Conservation (phyloP, 768 basidiomycete genomes). For the Rhodotorula kratochvilovae region DNA sequence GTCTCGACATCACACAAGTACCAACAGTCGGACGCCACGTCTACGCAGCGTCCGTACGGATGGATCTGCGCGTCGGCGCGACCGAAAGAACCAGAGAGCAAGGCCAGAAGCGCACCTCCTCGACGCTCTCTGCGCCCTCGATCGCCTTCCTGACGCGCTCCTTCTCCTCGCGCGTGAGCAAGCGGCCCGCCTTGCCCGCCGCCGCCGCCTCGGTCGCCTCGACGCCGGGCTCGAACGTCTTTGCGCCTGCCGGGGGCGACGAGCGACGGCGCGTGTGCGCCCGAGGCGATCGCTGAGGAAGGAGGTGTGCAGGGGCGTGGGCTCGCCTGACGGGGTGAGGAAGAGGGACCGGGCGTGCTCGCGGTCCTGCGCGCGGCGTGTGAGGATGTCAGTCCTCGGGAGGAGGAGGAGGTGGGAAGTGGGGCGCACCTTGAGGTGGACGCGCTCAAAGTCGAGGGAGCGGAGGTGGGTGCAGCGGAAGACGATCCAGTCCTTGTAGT, state of each 20-base stretch:
- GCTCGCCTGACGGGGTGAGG: constrained; percentile 70
- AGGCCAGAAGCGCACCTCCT: too few species aligned
- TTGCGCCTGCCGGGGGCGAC: background rate
- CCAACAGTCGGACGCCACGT: too few species aligned
- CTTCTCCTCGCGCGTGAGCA: constrained; percentile 88
- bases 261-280: constrained; percentile 22
- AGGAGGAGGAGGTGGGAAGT: constrained; percentile 1
- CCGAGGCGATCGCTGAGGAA: constrained; percentile 50
- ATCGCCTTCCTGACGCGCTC: constrained; percentile 82
- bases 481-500: constrained; percentile 94
- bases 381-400: constrained; percentile 31
- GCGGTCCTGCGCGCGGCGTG: constrained; percentile 63
- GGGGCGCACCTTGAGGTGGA: constrained; percentile 74
- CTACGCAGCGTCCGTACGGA: too few species aligned
- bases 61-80: too few species aligned
- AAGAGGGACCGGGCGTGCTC: constrained; percentile 68
- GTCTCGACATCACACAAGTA: background rate
- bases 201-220: constrained; percentile 51
- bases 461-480: constrained; percentile 79
- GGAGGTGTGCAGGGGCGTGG: constrained; percentile 72
- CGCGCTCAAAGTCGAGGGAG: constrained; percentile 91
- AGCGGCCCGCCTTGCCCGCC: constrained; percentile 63
- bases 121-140: constrained; percentile 80
- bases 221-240: constrained; percentile 42
- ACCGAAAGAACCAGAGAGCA: too few species aligned